Evolutionary conservation across 2,329 filamentous ascomycete genomes (phyloP), one percentile per base, ranked within the genome.

Genomic region (Cytospora paraplurivora): DNA sequence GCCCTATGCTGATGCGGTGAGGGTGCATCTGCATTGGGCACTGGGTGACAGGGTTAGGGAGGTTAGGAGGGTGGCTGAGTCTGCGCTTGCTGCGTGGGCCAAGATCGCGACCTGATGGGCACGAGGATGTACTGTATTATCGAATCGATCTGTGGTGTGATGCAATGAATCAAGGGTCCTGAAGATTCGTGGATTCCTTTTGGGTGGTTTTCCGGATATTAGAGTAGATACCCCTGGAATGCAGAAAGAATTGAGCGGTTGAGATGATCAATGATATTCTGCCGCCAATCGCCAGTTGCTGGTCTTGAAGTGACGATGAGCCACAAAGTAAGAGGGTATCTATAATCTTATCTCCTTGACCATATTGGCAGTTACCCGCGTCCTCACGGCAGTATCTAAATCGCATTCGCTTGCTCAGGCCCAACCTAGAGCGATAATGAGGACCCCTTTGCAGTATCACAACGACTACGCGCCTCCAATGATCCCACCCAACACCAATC

Each of bases 1-100:
- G 56, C 74, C 79, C 0, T 76, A 79, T 67, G 77, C 77, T 51
- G 76, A 76, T 34, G 74, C 73, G 59, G 76, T 85, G 51, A 75
- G 79, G 64, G 75, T 80, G 4, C 77, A 82, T 58, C 69, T 87
- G 64, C 78, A 79, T 1, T 68, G 75, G 10, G 82, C 83, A 1
- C 84, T 83, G 56, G 84, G 84, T 1, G 83, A 86, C 67, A 72
- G 75, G 7, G 80, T 84, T 10, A 76, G 85, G 52, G 82, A 83
- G 65, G 76, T 86, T 52, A 77, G 85, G 54, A 79, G 76, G 62
- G 76, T 75, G 54, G 84, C 84, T 19, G 76, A 83, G 59, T 68
- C 72, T 63, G 82, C 83, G 4, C 77, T 82, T 60, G 75, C 74
- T 57, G 78, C 77, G 7, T 87, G 84, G 84, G 74, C 73, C 3